Percentiles rank a stretch among this genome's conserved stretches.
These are phyloP conservation scores for Evansstolkia leycettana DNA, from an alignment of 495 filamentous ascomycete genomes.

Conservation along the genomic window DNA sequence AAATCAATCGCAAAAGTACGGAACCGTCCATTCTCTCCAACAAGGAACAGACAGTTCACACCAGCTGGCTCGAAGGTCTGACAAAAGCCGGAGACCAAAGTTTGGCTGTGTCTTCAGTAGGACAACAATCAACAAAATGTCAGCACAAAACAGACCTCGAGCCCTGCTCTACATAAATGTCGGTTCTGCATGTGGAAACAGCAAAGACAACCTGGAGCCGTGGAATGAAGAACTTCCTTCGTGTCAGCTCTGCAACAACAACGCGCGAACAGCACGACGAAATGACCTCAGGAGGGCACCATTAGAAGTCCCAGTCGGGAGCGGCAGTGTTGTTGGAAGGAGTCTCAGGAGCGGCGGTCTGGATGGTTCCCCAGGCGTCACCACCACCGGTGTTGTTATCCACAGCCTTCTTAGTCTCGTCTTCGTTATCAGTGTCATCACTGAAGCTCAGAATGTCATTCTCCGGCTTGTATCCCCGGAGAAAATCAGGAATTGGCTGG, in stretches of 20 bases:
- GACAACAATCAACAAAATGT: constrained; percentile 11
- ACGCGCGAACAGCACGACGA: no score
- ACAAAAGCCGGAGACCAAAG: background rate
- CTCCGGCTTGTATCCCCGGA: constrained; percentile 48
- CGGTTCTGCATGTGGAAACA: no score
- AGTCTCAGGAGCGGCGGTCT: background rate
- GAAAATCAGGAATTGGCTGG: constrained; percentile 72
- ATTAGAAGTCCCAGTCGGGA: background rate
- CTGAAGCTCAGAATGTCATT: constrained; percentile 41
- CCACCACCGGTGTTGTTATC: constrained; percentile 9
- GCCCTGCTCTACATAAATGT: no score
- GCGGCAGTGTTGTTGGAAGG: background rate
- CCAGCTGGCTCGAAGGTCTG: constrained; percentile 10
- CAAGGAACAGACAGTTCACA: background rate
- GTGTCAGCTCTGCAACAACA: no score
- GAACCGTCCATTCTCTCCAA: background rate
- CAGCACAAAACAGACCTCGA: constrained; percentile 3
- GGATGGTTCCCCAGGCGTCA: constrained; percentile 4
- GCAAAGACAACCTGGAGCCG: no score
- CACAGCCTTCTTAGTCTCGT: constrained; percentile 17
- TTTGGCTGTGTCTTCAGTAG: constrained; percentile 7
- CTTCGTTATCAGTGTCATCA: constrained; percentile 49
- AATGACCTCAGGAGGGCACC: no score
- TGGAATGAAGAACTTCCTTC: no score
- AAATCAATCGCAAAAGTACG: background rate